Conservation (phyloP, 768 basidiomycete genomes). For the Suillus hirtellus region DNA sequence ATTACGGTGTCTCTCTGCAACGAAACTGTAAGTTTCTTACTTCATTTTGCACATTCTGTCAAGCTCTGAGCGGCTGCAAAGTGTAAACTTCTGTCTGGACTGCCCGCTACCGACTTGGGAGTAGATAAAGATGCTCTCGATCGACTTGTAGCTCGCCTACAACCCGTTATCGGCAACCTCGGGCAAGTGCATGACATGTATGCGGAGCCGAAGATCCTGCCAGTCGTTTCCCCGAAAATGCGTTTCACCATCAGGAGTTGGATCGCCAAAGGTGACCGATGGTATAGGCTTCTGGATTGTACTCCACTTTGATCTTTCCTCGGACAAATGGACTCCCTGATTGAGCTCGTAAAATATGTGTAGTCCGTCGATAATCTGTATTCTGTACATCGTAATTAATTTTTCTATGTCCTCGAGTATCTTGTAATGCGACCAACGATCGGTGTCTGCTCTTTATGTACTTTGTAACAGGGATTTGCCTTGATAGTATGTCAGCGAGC, state of each 20-base stretch:
- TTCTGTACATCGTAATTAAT: not conserved
- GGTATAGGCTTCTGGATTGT: constrained; percentile 28
- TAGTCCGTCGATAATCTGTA: not conserved
- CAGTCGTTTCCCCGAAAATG: constrained; percentile 27
- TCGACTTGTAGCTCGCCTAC: constrained; percentile 42
- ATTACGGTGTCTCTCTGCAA: constrained; percentile 52
- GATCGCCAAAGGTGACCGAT: constrained; percentile 20
- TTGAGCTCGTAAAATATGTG: not conserved
- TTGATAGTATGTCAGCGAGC: no score
- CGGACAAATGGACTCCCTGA: not conserved
- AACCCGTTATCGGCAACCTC: constrained; percentile 50
- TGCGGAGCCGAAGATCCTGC: constrained; percentile 21
- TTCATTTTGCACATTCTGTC: not conserved
- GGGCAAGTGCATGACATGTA: constrained; percentile 39
- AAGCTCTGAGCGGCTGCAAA: not conserved
- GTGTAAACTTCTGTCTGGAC: constrained; percentile 2
- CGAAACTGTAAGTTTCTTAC: constrained; percentile 37
- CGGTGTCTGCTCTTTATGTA: not conserved
- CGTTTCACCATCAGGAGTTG: constrained; percentile 33
- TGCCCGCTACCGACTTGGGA: constrained; percentile 39
- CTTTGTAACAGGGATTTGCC: not conserved
- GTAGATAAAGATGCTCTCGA: constrained; percentile 39
- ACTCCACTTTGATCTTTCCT: constrained; percentile 9
- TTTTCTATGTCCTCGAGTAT: not conserved
- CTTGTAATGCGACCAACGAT: not conserved